Percentiles rank a stretch among this genome's conserved stretches.
Evolutionary conservation across 305 asterid genomes (phyloP).

Genomic region (Rubia balearica): DNA sequence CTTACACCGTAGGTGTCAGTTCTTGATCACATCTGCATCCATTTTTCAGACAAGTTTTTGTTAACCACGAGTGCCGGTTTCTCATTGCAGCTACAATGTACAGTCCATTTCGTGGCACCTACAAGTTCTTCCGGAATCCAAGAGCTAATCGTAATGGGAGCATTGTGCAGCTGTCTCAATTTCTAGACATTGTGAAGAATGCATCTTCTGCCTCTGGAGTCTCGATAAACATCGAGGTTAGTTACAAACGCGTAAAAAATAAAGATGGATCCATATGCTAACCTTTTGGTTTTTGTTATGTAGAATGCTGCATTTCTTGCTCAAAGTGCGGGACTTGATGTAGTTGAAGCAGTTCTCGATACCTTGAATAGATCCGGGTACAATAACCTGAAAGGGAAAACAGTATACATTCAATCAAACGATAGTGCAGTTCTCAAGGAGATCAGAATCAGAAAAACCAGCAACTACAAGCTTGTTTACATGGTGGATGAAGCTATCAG

Average conservation of each 20-base stretch:
- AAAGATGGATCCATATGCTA: background rate
- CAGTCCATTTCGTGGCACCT: constrained; percentile 29
- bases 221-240: constrained; percentile 68
- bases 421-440: constrained; percentile 55
- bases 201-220: constrained; percentile 70
- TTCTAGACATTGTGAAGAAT: constrained; percentile 53
- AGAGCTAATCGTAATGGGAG: constrained; percentile 34
- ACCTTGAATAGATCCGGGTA: constrained; percentile 45
- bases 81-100: constrained; percentile 52
- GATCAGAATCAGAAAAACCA: constrained; percentile 35
- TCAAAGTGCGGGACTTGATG: constrained; percentile 49
- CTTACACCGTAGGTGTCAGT: constrained; percentile 52
- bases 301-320: constrained; percentile 83
- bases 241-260: constrained; percentile 10
- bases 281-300: constrained; percentile 1
- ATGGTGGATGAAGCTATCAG: constrained; percentile 37
- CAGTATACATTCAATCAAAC: constrained; percentile 48
- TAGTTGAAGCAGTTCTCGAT: constrained; percentile 53
- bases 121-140: constrained; percentile 52
- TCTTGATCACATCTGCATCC: constrained; percentile 2
- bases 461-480: constrained; percentile 59
- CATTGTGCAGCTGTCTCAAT: constrained; percentile 52
- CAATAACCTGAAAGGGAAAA: constrained; percentile 40
- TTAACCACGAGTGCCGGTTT: constrained; percentile 11
- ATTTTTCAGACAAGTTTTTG: too few species aligned